These are phyloP conservation scores for Trichoderma polysporum DNA, from an alignment of 2,329 filamentous ascomycete species.

Conservation along the genomic window DNA sequence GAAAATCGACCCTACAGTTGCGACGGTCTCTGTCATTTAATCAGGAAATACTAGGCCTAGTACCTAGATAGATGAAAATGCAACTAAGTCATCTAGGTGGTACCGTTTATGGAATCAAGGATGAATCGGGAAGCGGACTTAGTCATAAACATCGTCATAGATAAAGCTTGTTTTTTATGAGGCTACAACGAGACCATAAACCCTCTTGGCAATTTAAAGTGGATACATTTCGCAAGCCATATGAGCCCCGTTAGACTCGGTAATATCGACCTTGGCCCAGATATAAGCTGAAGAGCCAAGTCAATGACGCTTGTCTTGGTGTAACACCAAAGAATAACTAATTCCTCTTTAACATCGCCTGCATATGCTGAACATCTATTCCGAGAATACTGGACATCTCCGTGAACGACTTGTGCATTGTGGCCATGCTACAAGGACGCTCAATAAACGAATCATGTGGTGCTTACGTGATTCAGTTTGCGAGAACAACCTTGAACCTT, in stretches of 20 bases:
- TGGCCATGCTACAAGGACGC: background rate
- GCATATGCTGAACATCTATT: background rate
- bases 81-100: background rate
- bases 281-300: background rate
- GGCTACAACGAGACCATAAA: background rate
- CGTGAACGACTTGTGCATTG: background rate
- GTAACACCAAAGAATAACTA: background rate
- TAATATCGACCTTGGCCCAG: background rate
- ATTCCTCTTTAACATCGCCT: background rate
- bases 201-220: background rate
- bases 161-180: background rate
- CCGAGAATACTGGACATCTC: background rate
- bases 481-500: background rate
- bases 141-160: background rate
- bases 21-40: background rate
- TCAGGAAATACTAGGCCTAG: background rate
- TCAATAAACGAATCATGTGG: background rate
- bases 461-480: slow-evolving; percentile 6
- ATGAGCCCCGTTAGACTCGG: background rate
- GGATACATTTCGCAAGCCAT: background rate
- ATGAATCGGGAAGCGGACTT: background rate
- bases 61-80: background rate
- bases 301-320: background rate
- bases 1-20: background rate
- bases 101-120: background rate